Percentiles rank a stretch among this genome's conserved stretches.
These are phyloP conservation scores for Lipomyces spencermartinsiae DNA, from an alignment of 805 yeast genomes.

Conservation along the genomic window DNA sequence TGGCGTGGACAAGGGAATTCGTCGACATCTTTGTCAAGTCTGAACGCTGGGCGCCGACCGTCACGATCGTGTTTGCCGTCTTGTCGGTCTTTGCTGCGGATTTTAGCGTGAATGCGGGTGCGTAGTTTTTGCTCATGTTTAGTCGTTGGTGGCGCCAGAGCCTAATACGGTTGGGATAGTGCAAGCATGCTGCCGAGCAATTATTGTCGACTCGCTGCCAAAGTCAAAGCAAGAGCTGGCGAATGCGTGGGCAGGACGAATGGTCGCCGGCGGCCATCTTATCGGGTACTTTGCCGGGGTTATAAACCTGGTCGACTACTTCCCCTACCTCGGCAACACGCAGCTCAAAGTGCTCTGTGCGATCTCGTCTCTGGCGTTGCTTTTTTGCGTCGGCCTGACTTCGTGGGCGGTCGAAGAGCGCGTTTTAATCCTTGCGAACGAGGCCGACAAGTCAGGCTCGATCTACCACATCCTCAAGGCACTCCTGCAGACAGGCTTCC, in stretches of 20 bases:
- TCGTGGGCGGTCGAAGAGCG: conserved; percentile 55
- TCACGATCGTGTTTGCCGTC: conserved; percentile 57
- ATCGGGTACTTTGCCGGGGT: conserved; percentile 63
- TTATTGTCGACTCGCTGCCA: conserved; percentile 66
- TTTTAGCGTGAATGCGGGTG: conserved; percentile 54
- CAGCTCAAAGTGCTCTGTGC: conserved; percentile 61
- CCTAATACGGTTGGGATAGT: conserved; percentile 44
- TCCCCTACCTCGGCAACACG: conserved; percentile 53
- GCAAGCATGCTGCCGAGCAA: conserved; percentile 69
- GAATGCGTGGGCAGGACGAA: conserved; percentile 72
- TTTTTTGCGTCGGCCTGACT: conserved; percentile 51
- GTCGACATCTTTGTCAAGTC: conserved; percentile 51
- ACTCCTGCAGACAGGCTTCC: conserved; percentile 28
- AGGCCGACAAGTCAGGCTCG: conserved; percentile 9
- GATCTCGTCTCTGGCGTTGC: conserved; percentile 53
- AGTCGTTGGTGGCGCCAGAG: neutral
- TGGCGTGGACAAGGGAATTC: conserved; percentile 56
- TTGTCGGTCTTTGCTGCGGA: conserved; percentile 60
- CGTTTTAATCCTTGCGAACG: conserved; percentile 22
- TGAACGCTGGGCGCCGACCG: conserved; percentile 19
- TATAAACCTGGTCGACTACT: conserved; percentile 49
- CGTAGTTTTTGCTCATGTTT: conserved; percentile 1
- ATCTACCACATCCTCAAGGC: conserved; percentile 21
- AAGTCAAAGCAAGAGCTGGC: conserved; percentile 62
- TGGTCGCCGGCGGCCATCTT: conserved; percentile 67